A percentile compares a stretch with the other conserved stretches of the same genome.
Conservation (phyloP, 352 stramenopile genomes). For the Thalassiosira mediterranea region DNA sequence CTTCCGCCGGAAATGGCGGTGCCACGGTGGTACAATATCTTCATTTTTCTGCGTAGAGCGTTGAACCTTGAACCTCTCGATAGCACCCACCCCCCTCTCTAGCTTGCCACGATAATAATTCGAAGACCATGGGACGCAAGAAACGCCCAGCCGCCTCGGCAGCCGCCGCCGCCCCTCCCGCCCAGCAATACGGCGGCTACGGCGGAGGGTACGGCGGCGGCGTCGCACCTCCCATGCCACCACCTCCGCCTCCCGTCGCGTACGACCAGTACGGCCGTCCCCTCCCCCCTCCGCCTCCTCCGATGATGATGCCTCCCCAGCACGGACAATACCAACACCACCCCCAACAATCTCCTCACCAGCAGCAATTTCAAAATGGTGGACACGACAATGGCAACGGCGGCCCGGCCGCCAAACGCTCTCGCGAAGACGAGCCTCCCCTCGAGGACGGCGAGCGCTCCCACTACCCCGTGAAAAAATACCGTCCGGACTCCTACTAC, state of each 20-base stretch:
- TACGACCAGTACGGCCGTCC: conserved; percentile 45
- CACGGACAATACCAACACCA: conserved; percentile 1
- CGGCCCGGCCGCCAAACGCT: conserved; percentile 19
- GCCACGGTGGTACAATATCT: too few relatives aligned
- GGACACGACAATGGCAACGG: not conserved
- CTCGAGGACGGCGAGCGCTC: conserved; percentile 46
- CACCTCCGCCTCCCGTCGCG: conserved; percentile 2
- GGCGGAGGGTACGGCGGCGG: too few relatives aligned
- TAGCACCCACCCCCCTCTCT: too few relatives aligned
- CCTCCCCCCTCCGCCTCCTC: conserved; percentile 4
- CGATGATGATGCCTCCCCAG: not conserved
- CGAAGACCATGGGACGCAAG: conserved; percentile 61
- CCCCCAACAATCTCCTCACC: conserved; percentile 15
- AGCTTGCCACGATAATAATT: too few relatives aligned
- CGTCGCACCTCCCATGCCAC: conserved; percentile 1
- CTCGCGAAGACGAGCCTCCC: conserved; percentile 7
- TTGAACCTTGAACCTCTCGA: too few relatives aligned
- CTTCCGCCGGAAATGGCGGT: too few relatives aligned
- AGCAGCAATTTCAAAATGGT: not conserved
- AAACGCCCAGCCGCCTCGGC: conserved; percentile 37
- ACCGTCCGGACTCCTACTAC: conserved; percentile 73
- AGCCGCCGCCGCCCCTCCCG: not conserved
- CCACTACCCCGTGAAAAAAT: conserved; percentile 78
- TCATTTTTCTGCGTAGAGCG: too few relatives aligned
- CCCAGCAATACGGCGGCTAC: too few relatives aligned